phyloP scores from a whole-genome alignment of 1,284 basidiomycete species.

The Naganishia sp. region DNA sequence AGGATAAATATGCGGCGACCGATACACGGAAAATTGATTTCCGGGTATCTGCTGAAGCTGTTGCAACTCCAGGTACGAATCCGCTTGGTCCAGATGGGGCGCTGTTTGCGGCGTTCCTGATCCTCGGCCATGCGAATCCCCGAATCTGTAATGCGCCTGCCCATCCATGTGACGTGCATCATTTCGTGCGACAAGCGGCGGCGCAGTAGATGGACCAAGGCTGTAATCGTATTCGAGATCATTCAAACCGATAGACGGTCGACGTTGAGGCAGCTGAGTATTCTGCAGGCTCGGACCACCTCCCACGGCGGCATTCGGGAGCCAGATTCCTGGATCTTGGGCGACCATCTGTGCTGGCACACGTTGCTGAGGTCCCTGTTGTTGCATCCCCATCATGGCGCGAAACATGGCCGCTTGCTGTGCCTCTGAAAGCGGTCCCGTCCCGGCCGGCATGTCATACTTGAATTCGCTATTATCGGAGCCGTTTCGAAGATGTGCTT shows the following conservation, averaged over 20 bases:
- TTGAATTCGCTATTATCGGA: neutral
- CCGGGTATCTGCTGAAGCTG: slow-evolving; percentile 14
- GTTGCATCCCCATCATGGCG: slow-evolving; percentile 15
- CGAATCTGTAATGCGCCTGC: neutral
- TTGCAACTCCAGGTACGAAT: neutral
- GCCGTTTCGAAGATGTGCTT: neutral
- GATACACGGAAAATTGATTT: slow-evolving; percentile 23
- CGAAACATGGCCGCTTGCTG: slow-evolving; percentile 25
- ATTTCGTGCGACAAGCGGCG: neutral
- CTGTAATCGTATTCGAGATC: slow-evolving; percentile 18
- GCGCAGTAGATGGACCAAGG: slow-evolving; percentile 17
- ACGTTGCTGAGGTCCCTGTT: neutral
- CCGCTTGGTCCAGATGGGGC: neutral
- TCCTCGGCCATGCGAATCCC: neutral
- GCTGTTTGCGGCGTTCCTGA: slow-evolving; percentile 4
- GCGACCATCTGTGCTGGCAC: neutral
- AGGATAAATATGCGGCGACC: slow-evolving; percentile 6
- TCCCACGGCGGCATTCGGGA: neutral
- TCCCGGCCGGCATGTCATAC: neutral
- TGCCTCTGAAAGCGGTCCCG: slow-evolving; percentile 7
- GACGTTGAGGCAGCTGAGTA: neutral
- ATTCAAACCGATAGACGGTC: neutral
- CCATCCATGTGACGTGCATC: neutral
- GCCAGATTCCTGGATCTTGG: slow-evolving; percentile 23
- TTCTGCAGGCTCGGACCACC: neutral